A percentile compares a stretch with the other conserved stretches of the same genome.
These are phyloP conservation scores for Rhizopogon vesiculosus DNA, from an alignment of 768 basidiomycete genomes.

Conservation along the genomic window DNA sequence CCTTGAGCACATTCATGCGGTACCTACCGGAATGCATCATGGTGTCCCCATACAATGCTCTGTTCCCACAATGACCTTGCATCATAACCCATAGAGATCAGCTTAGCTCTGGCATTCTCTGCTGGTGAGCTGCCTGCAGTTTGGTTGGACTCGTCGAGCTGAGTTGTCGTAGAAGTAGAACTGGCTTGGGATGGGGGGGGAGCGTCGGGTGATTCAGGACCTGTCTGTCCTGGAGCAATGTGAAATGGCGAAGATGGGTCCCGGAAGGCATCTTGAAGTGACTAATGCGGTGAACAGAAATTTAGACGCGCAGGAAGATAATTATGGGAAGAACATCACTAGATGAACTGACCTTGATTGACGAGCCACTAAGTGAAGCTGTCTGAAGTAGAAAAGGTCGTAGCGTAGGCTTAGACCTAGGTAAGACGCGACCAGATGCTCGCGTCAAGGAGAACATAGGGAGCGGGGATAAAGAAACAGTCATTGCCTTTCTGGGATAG, in stretches of 20 bases:
- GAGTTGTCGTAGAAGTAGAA: neutral
- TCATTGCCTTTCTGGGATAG: no score
- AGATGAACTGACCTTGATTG: constrained; percentile 17
- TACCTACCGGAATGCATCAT: constrained; percentile 72
- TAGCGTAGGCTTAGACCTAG: neutral
- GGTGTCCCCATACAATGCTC: constrained; percentile 73
- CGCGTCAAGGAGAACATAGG: no score
- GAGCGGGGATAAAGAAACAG: no score
- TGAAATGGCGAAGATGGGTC: constrained; percentile 66
- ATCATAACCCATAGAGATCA: constrained; percentile 52
- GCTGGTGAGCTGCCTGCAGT: constrained; percentile 9
- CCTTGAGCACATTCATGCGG: neutral
- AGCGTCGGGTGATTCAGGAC: constrained; percentile 57
- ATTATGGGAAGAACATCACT: neutral
- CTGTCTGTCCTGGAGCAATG: constrained; percentile 52
- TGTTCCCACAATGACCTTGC: constrained; percentile 74
- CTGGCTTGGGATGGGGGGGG: constrained; percentile 5
- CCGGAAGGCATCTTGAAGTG: constrained; percentile 56
- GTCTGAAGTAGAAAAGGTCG: neutral
- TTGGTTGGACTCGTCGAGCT: neutral
- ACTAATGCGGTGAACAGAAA: constrained; percentile 29
- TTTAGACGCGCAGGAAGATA: neutral
- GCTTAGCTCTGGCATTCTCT: constrained; percentile 37
- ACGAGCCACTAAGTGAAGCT: constrained; percentile 18
- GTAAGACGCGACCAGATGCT: neutral